phyloP scores from a whole-genome alignment of 1,139 yeast species.

The Candida mesenterica region DNA sequence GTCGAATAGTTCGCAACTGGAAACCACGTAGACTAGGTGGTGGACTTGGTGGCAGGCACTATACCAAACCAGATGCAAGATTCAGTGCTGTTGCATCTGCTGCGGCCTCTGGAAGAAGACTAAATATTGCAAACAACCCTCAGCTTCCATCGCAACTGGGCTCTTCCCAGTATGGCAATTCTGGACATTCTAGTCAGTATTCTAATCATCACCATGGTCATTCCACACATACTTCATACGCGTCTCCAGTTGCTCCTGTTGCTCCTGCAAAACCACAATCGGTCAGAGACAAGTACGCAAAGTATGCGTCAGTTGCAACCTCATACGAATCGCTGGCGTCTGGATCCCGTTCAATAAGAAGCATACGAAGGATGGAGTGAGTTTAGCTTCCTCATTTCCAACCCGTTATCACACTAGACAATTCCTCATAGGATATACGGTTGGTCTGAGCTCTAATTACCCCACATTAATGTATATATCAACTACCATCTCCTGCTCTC shows the following conservation, averaged over 20 bases:
- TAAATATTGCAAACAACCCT: conserved; percentile 20
- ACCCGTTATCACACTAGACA: no score
- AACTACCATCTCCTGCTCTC: no score
- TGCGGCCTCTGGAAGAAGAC: conserved; percentile 47
- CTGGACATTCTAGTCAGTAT: not conserved
- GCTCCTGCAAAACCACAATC: conserved; percentile 13
- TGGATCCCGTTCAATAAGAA: not conserved
- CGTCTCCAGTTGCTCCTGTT: conserved; percentile 1
- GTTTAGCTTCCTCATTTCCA: no score
- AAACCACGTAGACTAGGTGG: conserved; percentile 73
- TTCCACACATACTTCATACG: conserved; percentile 1
- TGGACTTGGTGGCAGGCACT: conserved; percentile 62
- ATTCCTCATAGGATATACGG: no score
- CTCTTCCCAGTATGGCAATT: not conserved
- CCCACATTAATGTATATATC: no score
- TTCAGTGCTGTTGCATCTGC: conserved; percentile 49
- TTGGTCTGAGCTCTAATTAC: no score
- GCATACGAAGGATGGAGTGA: conserved; percentile 1
- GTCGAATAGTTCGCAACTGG: conserved; percentile 75
- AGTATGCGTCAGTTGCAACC: conserved; percentile 18
- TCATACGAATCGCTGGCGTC: conserved; percentile 3
- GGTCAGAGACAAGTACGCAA: conserved; percentile 34
- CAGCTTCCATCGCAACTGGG: conserved; percentile 3
- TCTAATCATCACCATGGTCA: not conserved
- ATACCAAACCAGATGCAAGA: conserved; percentile 39